Percentiles rank a stretch among this genome's conserved stretches.
Conservation (phyloP, 2,329 filamentous ascomycete species). For the Ophiostoma novo-ulmi region DNA sequence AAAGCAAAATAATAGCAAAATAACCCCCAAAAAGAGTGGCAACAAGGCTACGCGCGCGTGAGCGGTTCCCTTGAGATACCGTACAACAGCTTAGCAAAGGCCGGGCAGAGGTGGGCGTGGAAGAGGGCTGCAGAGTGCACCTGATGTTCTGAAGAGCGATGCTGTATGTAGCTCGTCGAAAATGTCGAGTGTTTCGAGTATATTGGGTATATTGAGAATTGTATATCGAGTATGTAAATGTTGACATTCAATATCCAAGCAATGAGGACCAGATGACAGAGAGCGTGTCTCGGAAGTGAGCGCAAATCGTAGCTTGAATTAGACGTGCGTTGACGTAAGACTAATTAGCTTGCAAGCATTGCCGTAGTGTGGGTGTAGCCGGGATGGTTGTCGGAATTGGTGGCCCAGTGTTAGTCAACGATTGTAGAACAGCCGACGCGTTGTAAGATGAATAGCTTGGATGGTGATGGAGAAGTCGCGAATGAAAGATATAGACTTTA, state of each 20-base stretch:
- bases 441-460: not conserved
- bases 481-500: not conserved
- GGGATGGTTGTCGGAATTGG: not conserved
- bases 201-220: not conserved
- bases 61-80: not conserved
- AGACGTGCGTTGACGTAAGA: not conserved
- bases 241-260: not conserved
- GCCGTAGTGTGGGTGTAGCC: constrained; percentile 2
- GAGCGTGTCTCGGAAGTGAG: constrained; percentile 8
- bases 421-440: not conserved
- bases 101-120: not conserved
- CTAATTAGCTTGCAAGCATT: not conserved
- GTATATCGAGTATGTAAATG: not conserved
- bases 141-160: too few relatives aligned
- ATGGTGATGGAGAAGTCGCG: not conserved
- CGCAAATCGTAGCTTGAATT: not conserved
- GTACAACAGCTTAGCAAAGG: not conserved
- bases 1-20: not conserved
- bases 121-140: not conserved
- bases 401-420: not conserved
- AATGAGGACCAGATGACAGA: not conserved
- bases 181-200: not conserved
- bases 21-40: not conserved
- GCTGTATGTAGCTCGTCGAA: not conserved
- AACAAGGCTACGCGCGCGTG: not conserved